Conservation (phyloP, 1,284 basidiomycete species). For the Cryptococcus neoformans region DNA sequence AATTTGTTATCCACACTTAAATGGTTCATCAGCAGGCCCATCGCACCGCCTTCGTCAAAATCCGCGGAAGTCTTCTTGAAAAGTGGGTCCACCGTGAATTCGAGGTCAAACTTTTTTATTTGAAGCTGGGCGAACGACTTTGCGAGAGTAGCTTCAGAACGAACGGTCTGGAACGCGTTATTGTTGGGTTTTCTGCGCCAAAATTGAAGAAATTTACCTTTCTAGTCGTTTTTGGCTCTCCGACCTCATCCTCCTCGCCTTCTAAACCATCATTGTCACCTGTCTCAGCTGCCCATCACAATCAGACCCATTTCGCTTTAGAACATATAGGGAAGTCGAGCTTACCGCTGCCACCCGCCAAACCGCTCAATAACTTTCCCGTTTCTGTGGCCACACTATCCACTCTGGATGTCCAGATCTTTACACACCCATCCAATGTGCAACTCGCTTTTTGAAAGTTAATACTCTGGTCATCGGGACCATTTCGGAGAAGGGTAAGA, state of each 20-base stretch:
- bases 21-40: constrained; percentile 92
- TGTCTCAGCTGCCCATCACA: constrained; percentile 9
- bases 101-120: constrained; percentile 90
- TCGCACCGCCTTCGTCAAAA: constrained; percentile 97
- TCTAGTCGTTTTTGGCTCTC: constrained; percentile 31
- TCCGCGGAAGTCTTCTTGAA: constrained; percentile 98
- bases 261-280: constrained; percentile 41
- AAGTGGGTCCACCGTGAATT: constrained; percentile 93
- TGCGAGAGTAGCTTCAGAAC: constrained; percentile 76
- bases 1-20: constrained; percentile 78
- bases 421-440: constrained; percentile 97
- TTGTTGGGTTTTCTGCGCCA: background rate
- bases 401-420: constrained; percentile 98
- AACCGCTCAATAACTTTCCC: constrained; percentile 88
- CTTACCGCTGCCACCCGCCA: constrained; percentile 58
- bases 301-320: background rate
- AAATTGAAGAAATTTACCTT: constrained; percentile 23
- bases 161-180: constrained; percentile 53
- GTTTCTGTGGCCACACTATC: constrained; percentile 97
- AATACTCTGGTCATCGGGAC: constrained; percentile 81
- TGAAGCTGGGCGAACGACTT: constrained; percentile 77
- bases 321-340: background rate
- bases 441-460: constrained; percentile 98
- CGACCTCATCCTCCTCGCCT: constrained; percentile 56
- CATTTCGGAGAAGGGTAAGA: constrained; percentile 92